phyloP scores from a whole-genome alignment of 2,329 filamentous ascomycete species.

The Diaporthe eres region DNA sequence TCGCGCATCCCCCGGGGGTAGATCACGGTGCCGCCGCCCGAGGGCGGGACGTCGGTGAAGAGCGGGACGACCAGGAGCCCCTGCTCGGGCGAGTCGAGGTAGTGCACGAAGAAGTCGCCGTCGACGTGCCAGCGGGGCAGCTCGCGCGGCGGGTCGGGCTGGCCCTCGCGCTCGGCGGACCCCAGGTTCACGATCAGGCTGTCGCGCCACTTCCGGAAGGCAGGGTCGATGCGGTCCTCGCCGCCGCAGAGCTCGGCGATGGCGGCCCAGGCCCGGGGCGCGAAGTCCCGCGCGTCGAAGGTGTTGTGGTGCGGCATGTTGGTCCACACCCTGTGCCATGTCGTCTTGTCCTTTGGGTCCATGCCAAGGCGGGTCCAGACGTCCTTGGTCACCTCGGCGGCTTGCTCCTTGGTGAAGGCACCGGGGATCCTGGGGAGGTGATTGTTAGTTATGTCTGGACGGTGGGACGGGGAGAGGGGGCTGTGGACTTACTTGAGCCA shows the following conservation, averaged over 20 bases:
- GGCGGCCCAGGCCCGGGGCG: slow-evolving; percentile 76
- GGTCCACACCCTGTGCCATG: slow-evolving; percentile 73
- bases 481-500: slow-evolving; percentile 53
- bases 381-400: slow-evolving; percentile 53
- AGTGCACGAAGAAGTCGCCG: slow-evolving; percentile 81
- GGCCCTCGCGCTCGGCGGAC: slow-evolving; percentile 64
- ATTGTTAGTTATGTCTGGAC: slow-evolving; percentile 43
- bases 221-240: slow-evolving; percentile 64
- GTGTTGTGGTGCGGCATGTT: slow-evolving; percentile 75
- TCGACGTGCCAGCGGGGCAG: slow-evolving; percentile 77
- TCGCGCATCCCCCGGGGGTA: slow-evolving; percentile 71
- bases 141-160: slow-evolving; percentile 64
- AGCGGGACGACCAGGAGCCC: slow-evolving; percentile 77
- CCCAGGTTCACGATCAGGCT: slow-evolving; percentile 80
- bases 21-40: slow-evolving; percentile 76
- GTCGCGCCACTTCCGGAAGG: slow-evolving; percentile 73
- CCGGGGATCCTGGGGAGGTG: slow-evolving; percentile 47
- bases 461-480: not conserved
- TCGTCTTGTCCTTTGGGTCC: slow-evolving; percentile 73
- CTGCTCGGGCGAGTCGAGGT: slow-evolving; percentile 79
- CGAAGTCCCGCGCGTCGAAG: slow-evolving; percentile 68
- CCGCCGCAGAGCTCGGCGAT: slow-evolving; percentile 78
- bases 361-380: slow-evolving; percentile 78
- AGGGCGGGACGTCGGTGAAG: slow-evolving; percentile 73
- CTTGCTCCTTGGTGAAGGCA: slow-evolving; percentile 57